A percentile compares a stretch with the other conserved stretches of the same genome.
Conservation (phyloP, 306 rosid species). For the Albizia julibrissin region DNA sequence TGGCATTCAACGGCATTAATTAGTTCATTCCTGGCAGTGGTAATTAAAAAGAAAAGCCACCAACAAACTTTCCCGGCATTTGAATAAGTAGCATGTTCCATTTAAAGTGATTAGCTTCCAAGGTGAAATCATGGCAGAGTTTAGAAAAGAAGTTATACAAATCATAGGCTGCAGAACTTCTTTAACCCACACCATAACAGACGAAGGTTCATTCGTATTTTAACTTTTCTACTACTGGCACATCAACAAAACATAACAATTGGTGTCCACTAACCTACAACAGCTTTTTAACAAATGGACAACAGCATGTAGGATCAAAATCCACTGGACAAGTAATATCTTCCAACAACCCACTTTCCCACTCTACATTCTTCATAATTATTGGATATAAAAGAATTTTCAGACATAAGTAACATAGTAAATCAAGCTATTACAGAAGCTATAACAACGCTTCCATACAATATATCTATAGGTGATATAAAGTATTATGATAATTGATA, state of each 20-base stretch:
- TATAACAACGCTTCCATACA: not conserved
- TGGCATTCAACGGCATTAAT: slow-evolving; percentile 15
- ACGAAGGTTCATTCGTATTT: not conserved
- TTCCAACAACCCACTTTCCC: not conserved
- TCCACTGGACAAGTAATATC: not conserved
- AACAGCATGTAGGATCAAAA: not conserved
- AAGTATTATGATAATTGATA: slow-evolving; percentile 15
- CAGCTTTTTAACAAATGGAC: not conserved
- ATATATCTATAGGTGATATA: not conserved
- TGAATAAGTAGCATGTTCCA: not conserved
- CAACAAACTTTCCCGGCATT: slow-evolving; percentile 4
- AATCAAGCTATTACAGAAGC: slow-evolving; percentile 10
- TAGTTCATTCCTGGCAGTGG: slow-evolving; percentile 10
- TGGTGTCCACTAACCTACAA: not conserved
- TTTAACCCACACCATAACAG: not conserved
- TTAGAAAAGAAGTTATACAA: not conserved
- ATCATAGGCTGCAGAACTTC: not conserved
- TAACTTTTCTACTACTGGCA: not conserved
- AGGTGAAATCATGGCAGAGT: not conserved
- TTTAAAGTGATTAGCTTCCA: not conserved
- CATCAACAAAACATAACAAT: not conserved
- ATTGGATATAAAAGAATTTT: not conserved
- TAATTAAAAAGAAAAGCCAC: not conserved
- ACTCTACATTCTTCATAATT: not conserved
- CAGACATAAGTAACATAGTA: not conserved